Evolutionary conservation across 2,329 filamentous ascomycete species (phyloP).

Genomic region (Geoglossum cookeanum): DNA sequence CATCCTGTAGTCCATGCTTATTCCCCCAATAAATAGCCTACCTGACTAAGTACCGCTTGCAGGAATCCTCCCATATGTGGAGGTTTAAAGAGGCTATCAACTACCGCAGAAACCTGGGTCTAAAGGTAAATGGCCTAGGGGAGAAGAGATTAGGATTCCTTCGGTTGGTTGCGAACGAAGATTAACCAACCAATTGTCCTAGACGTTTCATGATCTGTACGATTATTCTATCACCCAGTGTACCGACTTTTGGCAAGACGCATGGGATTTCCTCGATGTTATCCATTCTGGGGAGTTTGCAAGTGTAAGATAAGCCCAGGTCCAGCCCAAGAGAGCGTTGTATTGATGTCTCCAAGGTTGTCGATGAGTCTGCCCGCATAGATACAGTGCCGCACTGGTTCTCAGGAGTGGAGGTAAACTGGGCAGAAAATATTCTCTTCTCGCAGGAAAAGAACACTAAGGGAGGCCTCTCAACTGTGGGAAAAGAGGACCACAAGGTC

Average conservation of each 20-base stretch:
- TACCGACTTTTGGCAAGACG: conserved; percentile 43
- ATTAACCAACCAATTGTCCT: not conserved
- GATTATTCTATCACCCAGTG: conserved; percentile 45
- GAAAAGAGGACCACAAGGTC: conserved; percentile 53
- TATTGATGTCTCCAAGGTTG: conserved; percentile 22
- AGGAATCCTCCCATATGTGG: conserved; percentile 37
- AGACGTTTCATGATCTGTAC: conserved; percentile 53
- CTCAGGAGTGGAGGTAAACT: conserved; percentile 52
- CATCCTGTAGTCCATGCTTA: conserved; percentile 11
- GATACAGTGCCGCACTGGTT: conserved; percentile 62
- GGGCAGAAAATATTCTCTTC: conserved; percentile 64
- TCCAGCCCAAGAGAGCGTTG: not conserved
- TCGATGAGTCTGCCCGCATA: conserved; percentile 53
- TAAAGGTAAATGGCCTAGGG: conserved; percentile 30
- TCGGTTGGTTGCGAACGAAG: not conserved
- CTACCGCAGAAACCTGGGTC: conserved; percentile 30
- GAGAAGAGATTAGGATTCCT: not conserved
- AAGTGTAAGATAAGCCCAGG: conserved; percentile 5
- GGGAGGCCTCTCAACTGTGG: conserved; percentile 22
- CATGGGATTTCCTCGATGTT: conserved; percentile 39
- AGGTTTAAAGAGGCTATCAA: conserved; percentile 49
- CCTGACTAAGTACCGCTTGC: not conserved
- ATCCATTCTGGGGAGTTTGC: conserved; percentile 43
- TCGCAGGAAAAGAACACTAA: conserved; percentile 27
- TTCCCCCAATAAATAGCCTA: not conserved